Percentiles rank a stretch among this genome's conserved stretches.
Evolutionary conservation across 805 yeast genomes (phyloP).

Genomic region (Saturnispora besseyi): DNA sequence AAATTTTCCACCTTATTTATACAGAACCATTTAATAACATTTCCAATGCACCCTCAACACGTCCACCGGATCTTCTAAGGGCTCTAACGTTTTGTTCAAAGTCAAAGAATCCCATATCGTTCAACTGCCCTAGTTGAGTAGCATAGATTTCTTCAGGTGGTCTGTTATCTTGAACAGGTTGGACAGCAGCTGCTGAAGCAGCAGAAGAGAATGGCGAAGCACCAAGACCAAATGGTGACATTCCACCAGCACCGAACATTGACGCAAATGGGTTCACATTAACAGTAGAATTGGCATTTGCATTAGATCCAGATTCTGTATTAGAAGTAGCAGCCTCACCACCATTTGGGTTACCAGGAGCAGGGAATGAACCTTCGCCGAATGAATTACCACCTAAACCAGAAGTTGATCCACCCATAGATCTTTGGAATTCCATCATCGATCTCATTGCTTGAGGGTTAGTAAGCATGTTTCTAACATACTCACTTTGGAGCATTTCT

Average conservation of each 20-base stretch:
- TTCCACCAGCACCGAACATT: conserved; percentile 32
- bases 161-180: conserved; percentile 53
- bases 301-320: conserved; percentile 14
- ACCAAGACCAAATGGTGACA: conserved; percentile 47
- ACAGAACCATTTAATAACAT: conserved; percentile 60
- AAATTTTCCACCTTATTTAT: conserved; percentile 17
- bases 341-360: conserved; percentile 34
- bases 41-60: conserved; percentile 94
- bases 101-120: conserved; percentile 82
- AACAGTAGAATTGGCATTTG: conserved; percentile 18
- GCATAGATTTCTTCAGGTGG: conserved; percentile 79
- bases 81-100: conserved; percentile 90
- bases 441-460: conserved; percentile 83
- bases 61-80: conserved; percentile 90
- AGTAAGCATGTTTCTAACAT: conserved; percentile 66
- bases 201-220: conserved; percentile 30
- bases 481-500: conserved; percentile 74
- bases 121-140: conserved; percentile 60
- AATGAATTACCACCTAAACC: conserved; percentile 21
- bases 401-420: conserved; percentile 24
- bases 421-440: conserved; percentile 66
- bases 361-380: conserved; percentile 33
- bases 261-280: conserved; percentile 42
- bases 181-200: conserved; percentile 56
- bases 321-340: conserved; percentile 14